Evolutionary conservation across 306 rosid genomes (phyloP), one percentile per base, ranked within the genome.

Genomic region (Rosa lucieae): DNA sequence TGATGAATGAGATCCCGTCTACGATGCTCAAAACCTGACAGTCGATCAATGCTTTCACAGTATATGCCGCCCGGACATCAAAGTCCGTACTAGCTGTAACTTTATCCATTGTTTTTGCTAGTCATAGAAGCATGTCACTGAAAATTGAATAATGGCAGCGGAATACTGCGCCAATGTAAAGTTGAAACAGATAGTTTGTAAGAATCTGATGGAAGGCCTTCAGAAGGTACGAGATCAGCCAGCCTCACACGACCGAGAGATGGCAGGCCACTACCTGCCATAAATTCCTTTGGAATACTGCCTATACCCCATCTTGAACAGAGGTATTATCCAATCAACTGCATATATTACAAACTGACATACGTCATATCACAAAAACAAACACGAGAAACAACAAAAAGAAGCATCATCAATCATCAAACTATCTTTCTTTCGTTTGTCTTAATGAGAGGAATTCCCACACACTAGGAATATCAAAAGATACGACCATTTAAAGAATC

Each of bases 81-180:
- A 26, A 26, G 29, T 26, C 29, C 29, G 29, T 26, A 26, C 29
- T 26, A 26, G 29, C 29, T 26, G 29, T 26, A 26, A 26, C 29
- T 26, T 26, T 26, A 26, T 26, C 29, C 29, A 26, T 26, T 26
- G 29, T 26, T 26, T 26, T 26, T 26, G 29, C 29, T 26, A 26
- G 29, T 26, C 29, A 26, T 26, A 26, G 29, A 26, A 26, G 29
- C 29, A 26, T 26, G 29, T 26, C 40, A 83, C 79, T 9, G 99
- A 97, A 78, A 95, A 95, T 84, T 95, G 98, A 71, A 95, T 85
- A 71, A 95, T 93, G 79, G 96, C 98, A 14, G 98, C 99, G 21
- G 99, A 95, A 85, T 91, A 93, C 78, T 93, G 99, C 82, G 96
- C 93, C 44, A 95, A 77, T 17, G 99, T 80, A 95, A 81, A 76